phyloP scores from a whole-genome alignment of 257 asterid genomes.

The Sherardia arvensis region DNA sequence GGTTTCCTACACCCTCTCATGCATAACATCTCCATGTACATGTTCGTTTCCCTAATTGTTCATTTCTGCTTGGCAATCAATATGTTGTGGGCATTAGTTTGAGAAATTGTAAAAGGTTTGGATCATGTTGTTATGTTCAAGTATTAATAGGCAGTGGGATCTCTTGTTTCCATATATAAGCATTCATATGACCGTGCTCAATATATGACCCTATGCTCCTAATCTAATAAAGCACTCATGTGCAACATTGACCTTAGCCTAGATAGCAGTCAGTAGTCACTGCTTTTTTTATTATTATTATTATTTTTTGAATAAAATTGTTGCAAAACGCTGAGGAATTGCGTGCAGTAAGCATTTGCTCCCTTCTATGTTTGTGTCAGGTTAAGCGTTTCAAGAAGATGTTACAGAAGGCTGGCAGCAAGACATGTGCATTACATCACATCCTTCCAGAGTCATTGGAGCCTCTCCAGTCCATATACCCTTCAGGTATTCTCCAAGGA shows the following conservation, averaged over 20 bases:
- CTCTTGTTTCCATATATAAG: background rate
- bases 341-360: background rate
- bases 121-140: background rate
- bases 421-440: constrained; percentile 51
- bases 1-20: background rate
- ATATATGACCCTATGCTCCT: background rate
- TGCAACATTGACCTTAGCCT: background rate
- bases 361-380: constrained; percentile 30
- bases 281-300: constrained; percentile 6
- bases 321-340: background rate
- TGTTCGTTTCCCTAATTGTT: too few relatives aligned
- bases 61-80: background rate
- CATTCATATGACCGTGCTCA: background rate
- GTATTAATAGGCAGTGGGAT: background rate
- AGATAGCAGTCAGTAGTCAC: background rate
- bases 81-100: background rate
- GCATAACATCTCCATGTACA: background rate
- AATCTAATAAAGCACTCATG: background rate
- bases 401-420: constrained; percentile 52
- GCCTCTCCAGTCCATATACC: constrained; percentile 38
- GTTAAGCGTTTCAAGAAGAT: constrained; percentile 51
- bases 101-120: background rate
- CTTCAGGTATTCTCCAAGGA: constrained; percentile 31
- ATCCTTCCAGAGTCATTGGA: constrained; percentile 53
- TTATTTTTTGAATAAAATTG: too few relatives aligned